phyloP scores from a whole-genome alignment of 331 rosid species.

The Quercus tomentella region DNA sequence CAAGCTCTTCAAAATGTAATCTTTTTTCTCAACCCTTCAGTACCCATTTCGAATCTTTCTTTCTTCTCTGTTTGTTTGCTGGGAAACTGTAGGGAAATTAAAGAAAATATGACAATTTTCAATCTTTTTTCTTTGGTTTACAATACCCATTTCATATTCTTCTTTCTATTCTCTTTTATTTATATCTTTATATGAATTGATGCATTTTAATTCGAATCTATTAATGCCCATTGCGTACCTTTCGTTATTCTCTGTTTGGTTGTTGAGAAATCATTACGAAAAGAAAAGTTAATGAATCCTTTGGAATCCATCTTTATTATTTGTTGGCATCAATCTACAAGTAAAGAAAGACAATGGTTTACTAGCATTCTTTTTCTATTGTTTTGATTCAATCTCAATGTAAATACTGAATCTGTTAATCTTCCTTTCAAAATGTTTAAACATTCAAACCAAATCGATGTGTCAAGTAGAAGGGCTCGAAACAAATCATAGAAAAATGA shows the following conservation, averaged over 20 bases:
- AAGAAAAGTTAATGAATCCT: too few relatives aligned
- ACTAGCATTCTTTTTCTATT: too few relatives aligned
- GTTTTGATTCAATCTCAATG: too few relatives aligned
- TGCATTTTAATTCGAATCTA: background rate
- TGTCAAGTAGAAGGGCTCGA: too few relatives aligned
- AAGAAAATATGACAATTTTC: background rate
- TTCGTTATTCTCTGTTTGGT: background rate
- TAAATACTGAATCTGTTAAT: too few relatives aligned
- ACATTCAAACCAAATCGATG: too few relatives aligned
- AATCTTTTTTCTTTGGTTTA: background rate
- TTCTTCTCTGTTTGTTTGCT: background rate
- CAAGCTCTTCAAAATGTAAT: conserved; percentile 54
- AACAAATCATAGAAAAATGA: too few relatives aligned
- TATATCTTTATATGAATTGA: background rate
- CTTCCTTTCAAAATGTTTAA: too few relatives aligned
- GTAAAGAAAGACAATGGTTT: too few relatives aligned
- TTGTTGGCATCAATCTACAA: too few relatives aligned
- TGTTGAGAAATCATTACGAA: too few relatives aligned
- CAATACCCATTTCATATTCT: background rate
- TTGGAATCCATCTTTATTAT: too few relatives aligned
- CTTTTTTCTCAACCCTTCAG: background rate
- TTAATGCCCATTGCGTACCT: background rate
- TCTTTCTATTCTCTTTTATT: background rate
- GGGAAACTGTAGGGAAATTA: background rate
- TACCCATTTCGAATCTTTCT: background rate